Conservation (phyloP, 768 basidiomycete species). For the Mrakia hoshinonis region DNA sequence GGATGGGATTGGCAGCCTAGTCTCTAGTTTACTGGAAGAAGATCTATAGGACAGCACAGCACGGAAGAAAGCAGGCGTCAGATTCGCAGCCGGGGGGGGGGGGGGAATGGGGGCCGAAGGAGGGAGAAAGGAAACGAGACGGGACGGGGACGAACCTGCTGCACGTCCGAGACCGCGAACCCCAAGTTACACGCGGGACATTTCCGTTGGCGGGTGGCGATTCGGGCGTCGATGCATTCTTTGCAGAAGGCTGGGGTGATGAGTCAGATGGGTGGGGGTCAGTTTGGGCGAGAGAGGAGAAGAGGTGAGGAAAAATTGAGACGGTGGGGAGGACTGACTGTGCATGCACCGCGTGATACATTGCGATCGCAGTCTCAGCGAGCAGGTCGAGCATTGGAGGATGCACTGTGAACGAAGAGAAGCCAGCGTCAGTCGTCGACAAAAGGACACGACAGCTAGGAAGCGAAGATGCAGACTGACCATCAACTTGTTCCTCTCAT, state of each 20-base stretch:
- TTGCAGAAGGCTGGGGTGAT: slow-evolving; percentile 55
- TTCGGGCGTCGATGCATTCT: slow-evolving; percentile 69
- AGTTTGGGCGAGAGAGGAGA: slow-evolving; percentile 48
- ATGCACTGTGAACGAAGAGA: slow-evolving; percentile 50
- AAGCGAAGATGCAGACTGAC: slow-evolving; percentile 32
- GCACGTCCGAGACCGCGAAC: slow-evolving; percentile 80
- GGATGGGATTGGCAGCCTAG: too few relatives aligned
- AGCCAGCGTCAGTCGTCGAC: too few relatives aligned
- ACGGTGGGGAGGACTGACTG: slow-evolving; percentile 51
- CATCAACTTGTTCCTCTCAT: slow-evolving; percentile 36
- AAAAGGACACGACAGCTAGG: too few relatives aligned
- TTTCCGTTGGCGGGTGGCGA: slow-evolving; percentile 82
- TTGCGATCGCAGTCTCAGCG: slow-evolving; percentile 62
- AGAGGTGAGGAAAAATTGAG: background rate
- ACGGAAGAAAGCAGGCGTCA: background rate
- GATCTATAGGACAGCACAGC: background rate
- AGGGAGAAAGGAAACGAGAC: background rate
- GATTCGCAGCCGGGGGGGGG: too few relatives aligned
- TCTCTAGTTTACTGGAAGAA: slow-evolving; percentile 14
- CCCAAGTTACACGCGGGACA: slow-evolving; percentile 78
- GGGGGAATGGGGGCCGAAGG: background rate
- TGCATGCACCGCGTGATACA: slow-evolving; percentile 86
- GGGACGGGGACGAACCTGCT: slow-evolving; percentile 44
- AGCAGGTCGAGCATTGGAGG: slow-evolving; percentile 83
- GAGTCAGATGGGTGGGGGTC: background rate